Conservation (phyloP, 352 stramenopile genomes). For the Pythium volutum region DNA sequence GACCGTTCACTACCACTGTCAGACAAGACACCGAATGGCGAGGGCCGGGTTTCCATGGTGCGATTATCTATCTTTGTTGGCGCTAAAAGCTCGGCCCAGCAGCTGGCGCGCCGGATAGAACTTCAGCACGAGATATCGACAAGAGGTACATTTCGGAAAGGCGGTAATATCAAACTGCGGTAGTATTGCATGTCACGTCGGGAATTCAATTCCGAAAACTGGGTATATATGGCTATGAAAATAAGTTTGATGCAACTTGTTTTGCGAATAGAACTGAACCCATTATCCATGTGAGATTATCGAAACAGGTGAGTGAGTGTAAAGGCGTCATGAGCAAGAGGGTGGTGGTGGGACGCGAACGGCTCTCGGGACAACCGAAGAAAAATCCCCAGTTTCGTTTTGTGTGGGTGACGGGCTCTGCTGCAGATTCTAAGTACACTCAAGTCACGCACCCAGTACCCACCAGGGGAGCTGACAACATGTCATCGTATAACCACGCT, state of each 20-base stretch:
- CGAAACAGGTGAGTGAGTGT: neutral
- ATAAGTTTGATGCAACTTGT: slow-evolving; percentile 12
- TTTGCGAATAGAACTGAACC: slow-evolving; percentile 6
- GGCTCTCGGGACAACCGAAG: neutral
- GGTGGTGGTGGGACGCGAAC: neutral
- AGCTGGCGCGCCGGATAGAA: slow-evolving; percentile 20
- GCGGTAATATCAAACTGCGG: neutral
- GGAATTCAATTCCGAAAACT: too few species aligned
- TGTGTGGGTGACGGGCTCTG: too few species aligned
- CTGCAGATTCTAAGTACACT: too few species aligned
- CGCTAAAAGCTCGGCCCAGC: slow-evolving; percentile 25
- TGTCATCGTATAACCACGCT: too few species aligned
- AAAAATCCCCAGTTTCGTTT: neutral
- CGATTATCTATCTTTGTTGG: slow-evolving; percentile 1
- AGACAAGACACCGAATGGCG: neutral
- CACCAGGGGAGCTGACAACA: too few species aligned
- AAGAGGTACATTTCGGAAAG: neutral
- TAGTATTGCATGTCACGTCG: neutral
- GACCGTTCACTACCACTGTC: neutral
- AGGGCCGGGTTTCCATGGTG: neutral
- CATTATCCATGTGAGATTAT: neutral
- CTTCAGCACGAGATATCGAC: neutral
- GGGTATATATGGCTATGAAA: neutral
- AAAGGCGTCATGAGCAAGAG: neutral
- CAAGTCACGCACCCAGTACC: too few species aligned